These are phyloP conservation scores for Cucurbitaria berberidis DNA, from an alignment of 2,329 filamentous ascomycete genomes.

Conservation along the genomic window DNA sequence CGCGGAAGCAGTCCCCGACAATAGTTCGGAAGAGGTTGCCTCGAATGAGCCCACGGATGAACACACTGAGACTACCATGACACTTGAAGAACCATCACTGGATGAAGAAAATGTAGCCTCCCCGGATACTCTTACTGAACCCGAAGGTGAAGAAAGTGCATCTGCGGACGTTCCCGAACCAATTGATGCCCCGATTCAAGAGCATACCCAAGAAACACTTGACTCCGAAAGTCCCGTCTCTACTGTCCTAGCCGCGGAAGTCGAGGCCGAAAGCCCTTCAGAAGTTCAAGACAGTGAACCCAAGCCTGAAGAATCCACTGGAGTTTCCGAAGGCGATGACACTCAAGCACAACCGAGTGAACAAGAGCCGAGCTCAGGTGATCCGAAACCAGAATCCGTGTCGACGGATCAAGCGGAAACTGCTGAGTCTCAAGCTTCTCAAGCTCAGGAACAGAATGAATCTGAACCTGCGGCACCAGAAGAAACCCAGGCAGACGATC, in stretches of 20 bases:
- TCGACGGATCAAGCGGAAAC: constrained; percentile 1
- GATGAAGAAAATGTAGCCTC: background rate
- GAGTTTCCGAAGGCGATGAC: constrained; percentile 1
- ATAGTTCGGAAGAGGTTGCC: background rate
- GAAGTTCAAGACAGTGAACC: background rate
- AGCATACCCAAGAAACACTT: background rate
- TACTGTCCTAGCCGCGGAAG: background rate
- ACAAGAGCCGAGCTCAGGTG: background rate
- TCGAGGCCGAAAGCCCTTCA: background rate
- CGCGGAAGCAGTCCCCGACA: background rate
- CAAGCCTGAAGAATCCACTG: constrained; percentile 1
- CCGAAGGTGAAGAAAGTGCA: constrained; percentile 4
- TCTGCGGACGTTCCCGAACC: constrained; percentile 6
- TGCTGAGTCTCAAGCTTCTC: background rate
- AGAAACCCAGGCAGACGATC: background rate
- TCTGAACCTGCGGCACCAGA: constrained; percentile 1
- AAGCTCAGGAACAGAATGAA: constrained; percentile 4
- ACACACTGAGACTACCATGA: background rate
- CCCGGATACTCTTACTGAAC: background rate
- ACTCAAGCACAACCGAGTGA: background rate
- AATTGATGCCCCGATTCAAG: background rate
- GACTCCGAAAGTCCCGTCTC: background rate
- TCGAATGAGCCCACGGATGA: background rate
- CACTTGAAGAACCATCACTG: background rate
- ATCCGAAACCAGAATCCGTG: constrained; percentile 1